Evolutionary conservation across 257 asterid species (phyloP).

Genomic region (Nicotiana sylvestris): DNA sequence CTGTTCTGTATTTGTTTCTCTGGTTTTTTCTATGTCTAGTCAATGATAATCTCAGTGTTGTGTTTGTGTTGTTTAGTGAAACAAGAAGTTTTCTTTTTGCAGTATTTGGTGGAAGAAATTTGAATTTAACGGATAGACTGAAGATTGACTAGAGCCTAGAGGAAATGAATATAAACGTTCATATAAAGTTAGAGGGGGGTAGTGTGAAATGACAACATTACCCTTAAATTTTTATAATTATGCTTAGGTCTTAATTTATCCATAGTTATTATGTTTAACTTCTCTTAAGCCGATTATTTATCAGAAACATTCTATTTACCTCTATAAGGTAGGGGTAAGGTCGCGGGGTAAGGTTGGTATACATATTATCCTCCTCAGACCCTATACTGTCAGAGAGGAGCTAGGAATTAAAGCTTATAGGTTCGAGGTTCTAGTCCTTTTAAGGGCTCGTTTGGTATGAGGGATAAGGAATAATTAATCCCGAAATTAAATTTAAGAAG

Average conservation of each 20-base stretch:
- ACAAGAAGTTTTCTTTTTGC: background rate
- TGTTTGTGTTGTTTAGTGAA: background rate
- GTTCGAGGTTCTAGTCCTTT: no score
- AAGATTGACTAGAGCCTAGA: background rate
- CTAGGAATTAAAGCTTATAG: no score
- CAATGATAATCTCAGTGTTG: background rate
- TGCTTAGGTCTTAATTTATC: no score
- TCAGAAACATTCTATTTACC: rapidly evolving
- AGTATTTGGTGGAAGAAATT: conserved; percentile 15
- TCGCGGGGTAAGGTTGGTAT: no score
- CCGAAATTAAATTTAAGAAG: no score
- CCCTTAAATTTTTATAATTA: background rate
- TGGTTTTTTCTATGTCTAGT: background rate
- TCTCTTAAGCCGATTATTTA: no score
- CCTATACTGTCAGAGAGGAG: no score
- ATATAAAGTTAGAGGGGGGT: background rate
- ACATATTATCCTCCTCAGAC: no score
- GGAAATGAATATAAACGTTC: background rate
- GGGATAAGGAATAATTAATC: no score
- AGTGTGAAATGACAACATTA: background rate
- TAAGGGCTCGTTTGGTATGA: no score
- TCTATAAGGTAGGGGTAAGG: no score
- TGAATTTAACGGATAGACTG: conserved; percentile 35
- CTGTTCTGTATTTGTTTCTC: background rate
- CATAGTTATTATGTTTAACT: no score